Evolutionary conservation across 352 stramenopile species (phyloP), one percentile per base, ranked within the genome.

Genomic region (Globisporangium barbulae): DNA sequence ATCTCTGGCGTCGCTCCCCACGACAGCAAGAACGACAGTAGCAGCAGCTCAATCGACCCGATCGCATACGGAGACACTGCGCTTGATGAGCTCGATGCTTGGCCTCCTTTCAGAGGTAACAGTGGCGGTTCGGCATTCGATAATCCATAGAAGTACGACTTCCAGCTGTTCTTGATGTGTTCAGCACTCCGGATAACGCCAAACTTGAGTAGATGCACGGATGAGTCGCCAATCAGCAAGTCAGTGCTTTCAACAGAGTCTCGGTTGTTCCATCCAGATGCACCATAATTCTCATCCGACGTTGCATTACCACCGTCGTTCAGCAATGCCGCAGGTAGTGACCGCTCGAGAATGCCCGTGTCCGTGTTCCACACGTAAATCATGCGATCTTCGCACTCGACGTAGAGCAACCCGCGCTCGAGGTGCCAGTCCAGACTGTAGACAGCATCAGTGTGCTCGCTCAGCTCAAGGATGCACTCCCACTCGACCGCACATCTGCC

Each of bases 331-430:
- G 53, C 65, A 17, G 86, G 86, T 10, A 92, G 49, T 3, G 69
- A 73, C 37, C 86, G 79, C 59, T 95, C 87, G 0, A 95, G 47
- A 28, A 94, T 78, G 0, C 87, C 85, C n/a, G 83, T 93, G 21
- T 91, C 78, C 0, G 78, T 71, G 48, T 71, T 92, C 87, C 87
- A 95, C 12, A 95, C 77, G 44, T 91, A 90, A 35, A 91, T 75
- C 78, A 93, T 88, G 1, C 64, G 68, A 65, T 95, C 80, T 53
- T 77, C 80, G 49, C 83, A 95, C 48, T 92, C 85, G 15, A 94
- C 71, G 41, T 81, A 63, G 1, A 93, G 47, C 37, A 89, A 53
- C 0, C 83, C 79, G 0, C 77, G 71, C 37, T 91, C 80, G 0
- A 90, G 66, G 37, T 87, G 73, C 85, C 84, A 95, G 17, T 81